Conservation (phyloP, 495 filamentous ascomycete species). For the Geoglossum glabrum region DNA sequence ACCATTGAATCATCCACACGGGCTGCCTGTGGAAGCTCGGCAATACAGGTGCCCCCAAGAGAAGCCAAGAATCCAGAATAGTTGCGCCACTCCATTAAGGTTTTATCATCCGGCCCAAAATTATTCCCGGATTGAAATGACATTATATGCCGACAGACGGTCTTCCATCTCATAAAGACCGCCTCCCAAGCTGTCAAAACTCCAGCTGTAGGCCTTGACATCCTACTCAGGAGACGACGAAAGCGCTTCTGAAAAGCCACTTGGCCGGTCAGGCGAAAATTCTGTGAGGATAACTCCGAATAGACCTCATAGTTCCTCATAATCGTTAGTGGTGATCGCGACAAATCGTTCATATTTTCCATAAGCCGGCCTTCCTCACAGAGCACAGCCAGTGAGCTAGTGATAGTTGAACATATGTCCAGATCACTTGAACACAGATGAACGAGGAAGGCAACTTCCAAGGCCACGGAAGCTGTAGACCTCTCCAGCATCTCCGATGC, state of each 20-base stretch:
- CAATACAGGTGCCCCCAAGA: slow-evolving; percentile 43
- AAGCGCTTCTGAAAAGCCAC: slow-evolving; percentile 47
- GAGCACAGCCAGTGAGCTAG: slow-evolving; percentile 38
- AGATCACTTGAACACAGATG: slow-evolving; percentile 42
- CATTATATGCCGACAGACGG: slow-evolving; percentile 22
- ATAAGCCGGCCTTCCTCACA: slow-evolving; percentile 37
- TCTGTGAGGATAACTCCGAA: slow-evolving; percentile 36
- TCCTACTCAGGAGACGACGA: slow-evolving; percentile 32
- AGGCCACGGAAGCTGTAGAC: slow-evolving; percentile 16
- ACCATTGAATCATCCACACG: slow-evolving; percentile 32
- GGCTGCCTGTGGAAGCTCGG: slow-evolving; percentile 22
- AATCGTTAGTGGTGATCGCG: slow-evolving; percentile 28
- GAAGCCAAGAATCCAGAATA: slow-evolving; percentile 45
- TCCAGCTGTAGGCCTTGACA: slow-evolving; percentile 36
- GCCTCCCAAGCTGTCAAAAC: slow-evolving; percentile 44
- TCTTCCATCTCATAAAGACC: slow-evolving; percentile 39
- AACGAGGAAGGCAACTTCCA: slow-evolving; percentile 39
- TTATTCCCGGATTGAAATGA: slow-evolving; percentile 18
- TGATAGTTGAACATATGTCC: slow-evolving; percentile 39
- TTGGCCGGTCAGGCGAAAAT: slow-evolving; percentile 41
- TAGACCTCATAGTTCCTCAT: slow-evolving; percentile 40
- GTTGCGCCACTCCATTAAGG: slow-evolving; percentile 42
- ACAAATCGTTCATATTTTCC: slow-evolving; percentile 25
- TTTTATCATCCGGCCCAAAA: slow-evolving; percentile 30
- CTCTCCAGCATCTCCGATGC: slow-evolving; percentile 14